These are phyloP conservation scores for Leavenworthia alabamica DNA, from an alignment of 345 rosid species.

Conservation along the genomic window DNA sequence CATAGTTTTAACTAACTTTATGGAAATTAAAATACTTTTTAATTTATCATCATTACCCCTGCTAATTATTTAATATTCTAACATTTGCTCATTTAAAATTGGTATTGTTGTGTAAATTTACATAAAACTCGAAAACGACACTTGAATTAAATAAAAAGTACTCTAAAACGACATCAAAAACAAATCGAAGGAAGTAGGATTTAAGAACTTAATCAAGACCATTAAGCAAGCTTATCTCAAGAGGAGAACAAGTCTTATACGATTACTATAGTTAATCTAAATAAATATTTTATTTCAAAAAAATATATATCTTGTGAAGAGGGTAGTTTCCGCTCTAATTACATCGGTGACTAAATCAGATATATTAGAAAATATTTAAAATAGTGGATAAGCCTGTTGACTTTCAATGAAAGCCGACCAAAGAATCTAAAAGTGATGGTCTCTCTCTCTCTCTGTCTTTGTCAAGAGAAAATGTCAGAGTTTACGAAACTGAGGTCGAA, in stretches of 20 bases:
- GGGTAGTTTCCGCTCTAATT: not conserved
- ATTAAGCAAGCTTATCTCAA: not conserved
- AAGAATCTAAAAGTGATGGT: constrained; percentile 5
- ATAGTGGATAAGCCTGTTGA: constrained; percentile 8
- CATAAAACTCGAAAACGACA: too few species aligned
- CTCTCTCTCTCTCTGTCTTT: constrained; percentile 3
- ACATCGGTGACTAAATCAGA: not conserved
- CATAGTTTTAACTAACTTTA: too few species aligned
- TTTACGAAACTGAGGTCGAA: constrained; percentile 5
- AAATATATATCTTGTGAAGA: not conserved
- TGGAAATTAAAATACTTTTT: too few species aligned
- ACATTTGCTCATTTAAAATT: too few species aligned
- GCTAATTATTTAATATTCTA: too few species aligned
- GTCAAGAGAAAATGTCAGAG: not conserved
- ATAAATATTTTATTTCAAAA: not conserved
- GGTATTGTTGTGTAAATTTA: too few species aligned
- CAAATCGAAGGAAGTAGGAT: too few species aligned
- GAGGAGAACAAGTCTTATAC: not conserved
- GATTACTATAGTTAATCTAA: not conserved
- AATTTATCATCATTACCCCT: too few species aligned
- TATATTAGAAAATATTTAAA: not conserved
- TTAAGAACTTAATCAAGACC: not conserved
- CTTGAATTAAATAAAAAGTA: too few species aligned
- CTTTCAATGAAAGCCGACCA: constrained; percentile 16
- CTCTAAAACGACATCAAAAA: too few species aligned